These are phyloP conservation scores for Zygnema circumcarinatum DNA, from an alignment of 139 green algal species.

Conservation along the genomic window DNA sequence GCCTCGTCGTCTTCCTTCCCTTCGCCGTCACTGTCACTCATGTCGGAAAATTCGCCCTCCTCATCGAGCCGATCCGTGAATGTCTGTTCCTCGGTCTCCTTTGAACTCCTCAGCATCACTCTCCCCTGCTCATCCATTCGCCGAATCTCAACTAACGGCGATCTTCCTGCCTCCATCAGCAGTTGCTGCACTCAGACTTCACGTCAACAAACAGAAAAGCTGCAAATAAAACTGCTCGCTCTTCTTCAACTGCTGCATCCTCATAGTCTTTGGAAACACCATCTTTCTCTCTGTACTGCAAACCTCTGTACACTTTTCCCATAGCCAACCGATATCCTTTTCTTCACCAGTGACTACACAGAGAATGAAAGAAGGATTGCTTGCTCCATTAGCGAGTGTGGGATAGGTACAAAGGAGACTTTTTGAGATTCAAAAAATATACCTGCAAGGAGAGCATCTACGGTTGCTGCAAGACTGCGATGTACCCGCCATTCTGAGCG, in stretches of 20 bases:
- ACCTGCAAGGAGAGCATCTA: slow-evolving; percentile 44
- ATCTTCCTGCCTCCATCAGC: not conserved
- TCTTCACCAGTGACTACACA: no score
- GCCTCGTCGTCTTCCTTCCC: not conserved
- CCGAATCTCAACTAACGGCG: slow-evolving; percentile 27
- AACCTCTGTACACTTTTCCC: no score
- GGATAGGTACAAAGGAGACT: no score
- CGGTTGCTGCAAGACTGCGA: slow-evolving; percentile 29
- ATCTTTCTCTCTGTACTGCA: no score
- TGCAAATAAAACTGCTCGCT: no score
- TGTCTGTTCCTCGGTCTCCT: not conserved
- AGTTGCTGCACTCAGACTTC: not conserved
- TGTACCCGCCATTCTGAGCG: slow-evolving; percentile 46
- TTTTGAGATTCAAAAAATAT: not conserved
- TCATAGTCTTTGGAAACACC: no score
- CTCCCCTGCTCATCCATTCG: slow-evolving; percentile 20
- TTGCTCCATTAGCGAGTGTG: no score
- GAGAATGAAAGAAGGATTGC: no score
- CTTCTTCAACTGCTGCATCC: no score
- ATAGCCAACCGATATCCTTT: no score
- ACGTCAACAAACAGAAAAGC: slow-evolving; percentile 15
- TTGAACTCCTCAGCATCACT: not conserved
- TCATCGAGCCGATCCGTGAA: not conserved
- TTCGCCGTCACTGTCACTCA: not conserved
- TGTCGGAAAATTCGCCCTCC: not conserved